These are phyloP conservation scores for Penstemon eatonii DNA, from an alignment of 257 asterid genomes.

Conservation along the genomic window DNA sequence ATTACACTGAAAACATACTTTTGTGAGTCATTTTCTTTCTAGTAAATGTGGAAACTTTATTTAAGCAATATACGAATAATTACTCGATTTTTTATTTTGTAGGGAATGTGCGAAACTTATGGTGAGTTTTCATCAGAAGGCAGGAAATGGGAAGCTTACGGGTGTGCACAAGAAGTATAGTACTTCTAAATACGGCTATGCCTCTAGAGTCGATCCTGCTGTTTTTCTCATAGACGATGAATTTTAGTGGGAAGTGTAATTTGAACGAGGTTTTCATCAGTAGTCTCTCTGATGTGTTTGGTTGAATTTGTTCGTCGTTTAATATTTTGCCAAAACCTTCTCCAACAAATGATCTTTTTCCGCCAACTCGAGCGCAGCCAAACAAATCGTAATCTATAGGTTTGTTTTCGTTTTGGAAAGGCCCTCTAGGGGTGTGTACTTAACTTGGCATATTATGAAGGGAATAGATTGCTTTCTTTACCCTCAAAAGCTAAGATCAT, in stretches of 20 bases:
- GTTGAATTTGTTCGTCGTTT: conserved; percentile 18
- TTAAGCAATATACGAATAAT: too few relatives aligned
- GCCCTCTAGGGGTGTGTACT: conserved; percentile 17
- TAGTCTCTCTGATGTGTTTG: too few relatives aligned
- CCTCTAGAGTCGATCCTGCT: conserved; percentile 69
- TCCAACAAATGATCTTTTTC: conserved; percentile 30
- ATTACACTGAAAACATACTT: conserved; percentile 58
- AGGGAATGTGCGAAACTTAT: conserved; percentile 76
- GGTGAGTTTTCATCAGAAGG: conserved; percentile 60
- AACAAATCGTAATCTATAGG: conserved; percentile 37
- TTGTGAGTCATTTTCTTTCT: conserved; percentile 43
- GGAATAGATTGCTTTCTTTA: conserved; percentile 27
- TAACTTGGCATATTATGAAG: conserved; percentile 4
- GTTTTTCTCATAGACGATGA: conserved; percentile 39
- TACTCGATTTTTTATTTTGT: background rate
- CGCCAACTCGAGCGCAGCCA: conserved; percentile 39
- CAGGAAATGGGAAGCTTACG: conserved; percentile 66
- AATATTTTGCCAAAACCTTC: conserved; percentile 59
- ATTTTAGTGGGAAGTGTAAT: too few relatives aligned
- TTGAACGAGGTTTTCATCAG: too few relatives aligned
- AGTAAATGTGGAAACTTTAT: background rate
- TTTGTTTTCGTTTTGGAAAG: conserved; percentile 4
- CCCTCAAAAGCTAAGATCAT: conserved; percentile 28
- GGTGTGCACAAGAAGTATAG: conserved; percentile 78
- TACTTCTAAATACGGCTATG: conserved; percentile 68